Conservation (phyloP, 2,329 filamentous ascomycete species). For the Lachnellula arida region DNA sequence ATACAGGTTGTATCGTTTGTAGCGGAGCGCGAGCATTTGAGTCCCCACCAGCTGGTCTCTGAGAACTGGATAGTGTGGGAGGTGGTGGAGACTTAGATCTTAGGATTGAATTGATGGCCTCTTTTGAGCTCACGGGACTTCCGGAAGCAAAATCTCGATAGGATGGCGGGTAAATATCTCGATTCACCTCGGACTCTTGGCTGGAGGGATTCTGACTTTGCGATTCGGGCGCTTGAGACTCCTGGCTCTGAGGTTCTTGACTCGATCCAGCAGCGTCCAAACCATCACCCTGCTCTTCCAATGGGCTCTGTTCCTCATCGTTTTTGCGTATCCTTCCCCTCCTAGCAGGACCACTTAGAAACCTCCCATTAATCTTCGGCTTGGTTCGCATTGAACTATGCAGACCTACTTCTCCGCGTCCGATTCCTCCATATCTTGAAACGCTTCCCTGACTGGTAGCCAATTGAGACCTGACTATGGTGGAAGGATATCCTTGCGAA, state of each 20-base stretch:
- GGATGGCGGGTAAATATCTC: constrained; percentile 28
- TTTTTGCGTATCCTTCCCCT: constrained; percentile 61
- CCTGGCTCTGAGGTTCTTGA: constrained; percentile 29
- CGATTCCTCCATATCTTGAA: constrained; percentile 46
- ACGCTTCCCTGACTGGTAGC: constrained; percentile 48
- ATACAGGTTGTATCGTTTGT: constrained; percentile 47
- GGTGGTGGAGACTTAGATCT: constrained; percentile 29
- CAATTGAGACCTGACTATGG: constrained; percentile 43
- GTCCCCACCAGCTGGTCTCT: constrained; percentile 29
- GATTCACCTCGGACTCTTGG: constrained; percentile 27
- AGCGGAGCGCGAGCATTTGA: constrained; percentile 38
- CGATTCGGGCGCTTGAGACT: constrained; percentile 20
- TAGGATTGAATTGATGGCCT: constrained; percentile 19
- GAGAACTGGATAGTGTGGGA: constrained; percentile 22
- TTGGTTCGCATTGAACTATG: constrained; percentile 76
- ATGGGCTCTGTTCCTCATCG: constrained; percentile 39
- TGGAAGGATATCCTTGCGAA: constrained; percentile 37
- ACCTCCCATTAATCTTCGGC: constrained; percentile 60
- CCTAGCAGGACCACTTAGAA: constrained; percentile 69
- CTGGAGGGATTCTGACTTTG: constrained; percentile 28
- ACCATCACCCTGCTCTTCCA: constrained; percentile 32
- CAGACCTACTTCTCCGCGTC: constrained; percentile 56
- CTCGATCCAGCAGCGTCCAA: constrained; percentile 28
- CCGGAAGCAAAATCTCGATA: constrained; percentile 38
- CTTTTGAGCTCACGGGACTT: constrained; percentile 22